Evolutionary conservation across 768 basidiomycete species (phyloP), one percentile per base, ranked within the genome.

Genomic region (Butyriboletus loyo): DNA sequence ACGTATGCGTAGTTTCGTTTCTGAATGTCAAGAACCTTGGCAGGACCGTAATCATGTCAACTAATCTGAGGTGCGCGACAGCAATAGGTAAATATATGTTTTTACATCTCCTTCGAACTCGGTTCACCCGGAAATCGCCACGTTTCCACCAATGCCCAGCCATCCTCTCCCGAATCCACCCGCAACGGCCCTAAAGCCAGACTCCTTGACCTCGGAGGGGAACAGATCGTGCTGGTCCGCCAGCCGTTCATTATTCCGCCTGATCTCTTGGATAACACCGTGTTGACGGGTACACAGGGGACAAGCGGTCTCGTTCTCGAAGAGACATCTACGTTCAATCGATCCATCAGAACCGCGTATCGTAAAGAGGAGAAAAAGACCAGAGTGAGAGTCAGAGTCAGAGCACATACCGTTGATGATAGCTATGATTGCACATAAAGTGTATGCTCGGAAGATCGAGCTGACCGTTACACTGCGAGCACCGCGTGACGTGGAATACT

Each of bases 351-450:
- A 25, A 31, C 13, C 14, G 13, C 25, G 15, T 9, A 11, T n/a
- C 32, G 13, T 49, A n/a, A n/a, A 27, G 30, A 40, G n/a, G 15
- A 21, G 7, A 22, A 49, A 10, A n/a, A n/a, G n/a, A n/a, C n/a
- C n/a, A n/a, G n/a, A n/a, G n/a, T n/a, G n/a, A n/a, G n/a, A n/a
- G 7, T 4, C 22, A 10, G 17, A 10, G 17, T 15, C 14, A 24
- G 44, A n/a, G n/a, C n/a, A 41, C 44, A 2, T 25, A 58, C 92
- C 94, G 79, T 66, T 96, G 92, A 67, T 99, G 97, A 73, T 92
- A 98, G 55, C 91, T 93, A 66, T 98, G 97, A 62, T 87, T 86
- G 71, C 96, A 99, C 96, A 98, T 97, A 65, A 98, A 98, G 69
- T 98, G 95, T 7, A 98, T 79, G 57, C 84, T 88, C 0, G 97